Conservation (phyloP, 225 moss, liverwort and hornwort genomes). For the Bryoerythrophyllum caledonicum region DNA sequence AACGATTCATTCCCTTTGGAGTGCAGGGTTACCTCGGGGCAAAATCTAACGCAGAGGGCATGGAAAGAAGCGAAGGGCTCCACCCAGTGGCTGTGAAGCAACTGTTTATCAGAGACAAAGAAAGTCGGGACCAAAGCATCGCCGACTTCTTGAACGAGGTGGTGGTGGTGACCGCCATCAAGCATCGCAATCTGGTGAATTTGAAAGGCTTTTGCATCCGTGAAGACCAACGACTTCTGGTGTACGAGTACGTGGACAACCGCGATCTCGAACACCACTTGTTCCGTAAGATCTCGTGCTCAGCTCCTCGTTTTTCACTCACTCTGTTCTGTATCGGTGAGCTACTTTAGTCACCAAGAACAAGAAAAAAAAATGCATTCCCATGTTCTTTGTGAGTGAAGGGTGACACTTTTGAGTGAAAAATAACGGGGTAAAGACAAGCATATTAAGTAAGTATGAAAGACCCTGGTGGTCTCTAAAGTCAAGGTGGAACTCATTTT, state of each 20-base stretch:
- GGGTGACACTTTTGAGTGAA: too few relatives aligned
- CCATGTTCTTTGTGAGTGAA: too few relatives aligned
- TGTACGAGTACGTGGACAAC: neutral
- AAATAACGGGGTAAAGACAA: too few relatives aligned
- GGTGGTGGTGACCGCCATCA: neutral
- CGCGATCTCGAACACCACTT: neutral
- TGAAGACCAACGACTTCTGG: neutral
- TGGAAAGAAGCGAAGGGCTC: too few relatives aligned
- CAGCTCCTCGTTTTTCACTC: too few relatives aligned
- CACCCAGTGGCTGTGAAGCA: neutral
- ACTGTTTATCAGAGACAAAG: neutral
- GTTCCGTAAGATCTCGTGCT: neutral
- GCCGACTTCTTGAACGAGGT: slow-evolving; percentile 4
- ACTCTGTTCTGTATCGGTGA: too few relatives aligned
- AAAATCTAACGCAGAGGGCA: neutral
- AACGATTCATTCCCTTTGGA: neutral
- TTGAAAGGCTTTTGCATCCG: neutral
- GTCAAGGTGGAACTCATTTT: too few relatives aligned
- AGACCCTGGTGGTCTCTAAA: too few relatives aligned
- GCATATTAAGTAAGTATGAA: too few relatives aligned
- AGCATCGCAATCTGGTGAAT: neutral
- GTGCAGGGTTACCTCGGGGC: neutral
- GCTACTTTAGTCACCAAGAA: too few relatives aligned
- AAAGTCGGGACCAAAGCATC: neutral
- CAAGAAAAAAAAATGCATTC: too few relatives aligned